Evolutionary conservation across 805 yeast genomes (phyloP).

Genomic region (Grigorovia humatica): DNA sequence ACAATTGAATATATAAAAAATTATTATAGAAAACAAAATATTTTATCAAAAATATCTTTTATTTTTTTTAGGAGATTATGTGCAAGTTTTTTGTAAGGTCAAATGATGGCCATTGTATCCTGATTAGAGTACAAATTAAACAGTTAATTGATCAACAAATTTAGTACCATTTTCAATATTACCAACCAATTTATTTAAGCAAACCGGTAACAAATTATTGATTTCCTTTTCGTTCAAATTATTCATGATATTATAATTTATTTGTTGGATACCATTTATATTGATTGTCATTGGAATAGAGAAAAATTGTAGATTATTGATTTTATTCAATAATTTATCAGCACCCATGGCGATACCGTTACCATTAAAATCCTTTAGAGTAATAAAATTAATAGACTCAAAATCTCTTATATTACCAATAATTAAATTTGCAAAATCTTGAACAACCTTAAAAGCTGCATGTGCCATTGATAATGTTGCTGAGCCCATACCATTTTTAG

Average conservation of each 20-base stretch:
- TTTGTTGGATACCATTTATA: constrained; percentile 42
- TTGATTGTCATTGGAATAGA: constrained; percentile 54
- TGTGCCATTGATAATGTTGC: constrained; percentile 95
- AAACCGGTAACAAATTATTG: constrained; percentile 26
- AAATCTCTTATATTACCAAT: constrained; percentile 29
- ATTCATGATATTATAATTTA: constrained; percentile 44
- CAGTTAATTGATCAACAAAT: neutral
- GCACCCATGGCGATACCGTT: constrained; percentile 27
- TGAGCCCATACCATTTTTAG: constrained; percentile 89
- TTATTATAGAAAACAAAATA: too few species aligned
- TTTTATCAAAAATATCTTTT: too few species aligned
- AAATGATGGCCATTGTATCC: too few species aligned
- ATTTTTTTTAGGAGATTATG: too few species aligned
- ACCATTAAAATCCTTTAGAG: constrained; percentile 41
- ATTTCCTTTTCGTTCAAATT: constrained; percentile 42
- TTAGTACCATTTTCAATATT: constrained; percentile 14
- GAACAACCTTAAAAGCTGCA: constrained; percentile 79
- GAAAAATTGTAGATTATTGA: constrained; percentile 35
- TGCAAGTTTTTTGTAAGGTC: too few species aligned
- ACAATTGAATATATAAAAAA: neutral
- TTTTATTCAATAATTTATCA: constrained; percentile 9
- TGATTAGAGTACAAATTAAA: too few species aligned
- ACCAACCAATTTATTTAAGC: constrained; percentile 16
- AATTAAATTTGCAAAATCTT: constrained; percentile 30
- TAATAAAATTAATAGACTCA: constrained; percentile 43